Conservation (phyloP, 2,329 filamentous ascomycete species). For the Aspergillus aculeatus region DNA sequence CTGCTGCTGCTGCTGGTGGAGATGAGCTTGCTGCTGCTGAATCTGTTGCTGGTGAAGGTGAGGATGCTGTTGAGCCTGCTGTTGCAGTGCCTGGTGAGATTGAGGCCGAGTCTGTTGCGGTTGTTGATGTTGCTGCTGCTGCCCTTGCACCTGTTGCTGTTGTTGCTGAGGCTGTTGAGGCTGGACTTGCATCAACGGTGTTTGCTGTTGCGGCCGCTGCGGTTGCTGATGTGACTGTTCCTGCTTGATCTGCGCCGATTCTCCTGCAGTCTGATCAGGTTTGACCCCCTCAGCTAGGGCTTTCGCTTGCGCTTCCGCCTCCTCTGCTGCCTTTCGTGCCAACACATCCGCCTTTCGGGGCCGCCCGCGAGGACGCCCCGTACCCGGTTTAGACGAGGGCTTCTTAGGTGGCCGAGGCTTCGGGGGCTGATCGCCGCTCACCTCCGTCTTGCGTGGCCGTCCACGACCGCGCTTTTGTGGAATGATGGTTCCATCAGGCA, state of each 20-base stretch:
- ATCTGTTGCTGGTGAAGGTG: constrained; percentile 1
- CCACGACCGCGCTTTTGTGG: constrained; percentile 25
- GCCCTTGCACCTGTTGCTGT: constrained; percentile 16
- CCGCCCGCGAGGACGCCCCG: constrained; percentile 34
- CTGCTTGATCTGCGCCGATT: background rate
- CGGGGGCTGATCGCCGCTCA: constrained; percentile 15
- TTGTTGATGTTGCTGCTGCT: constrained; percentile 9
- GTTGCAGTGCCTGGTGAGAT: constrained; percentile 16
- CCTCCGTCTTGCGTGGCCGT: constrained; percentile 26
- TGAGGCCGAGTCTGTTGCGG: constrained; percentile 19
- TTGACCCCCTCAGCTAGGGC: background rate
- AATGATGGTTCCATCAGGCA: constrained; percentile 19
- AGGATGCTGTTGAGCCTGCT: constrained; percentile 15
- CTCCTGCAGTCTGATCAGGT: background rate
- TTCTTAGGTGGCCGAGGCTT: constrained; percentile 25
- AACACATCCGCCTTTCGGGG: constrained; percentile 36
- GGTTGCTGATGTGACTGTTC: background rate
- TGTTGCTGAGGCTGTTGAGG: constrained; percentile 15
- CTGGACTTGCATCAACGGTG: background rate
- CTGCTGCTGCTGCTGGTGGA: background rate
- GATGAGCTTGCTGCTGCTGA: background rate
- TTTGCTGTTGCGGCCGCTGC: background rate
- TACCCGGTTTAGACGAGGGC: constrained; percentile 24
- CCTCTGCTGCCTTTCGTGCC: constrained; percentile 26
- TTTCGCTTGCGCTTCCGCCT: constrained; percentile 19